phyloP scores from a whole-genome alignment of 768 basidiomycete species.

The Tylopilus plumbeoviolaceoides region DNA sequence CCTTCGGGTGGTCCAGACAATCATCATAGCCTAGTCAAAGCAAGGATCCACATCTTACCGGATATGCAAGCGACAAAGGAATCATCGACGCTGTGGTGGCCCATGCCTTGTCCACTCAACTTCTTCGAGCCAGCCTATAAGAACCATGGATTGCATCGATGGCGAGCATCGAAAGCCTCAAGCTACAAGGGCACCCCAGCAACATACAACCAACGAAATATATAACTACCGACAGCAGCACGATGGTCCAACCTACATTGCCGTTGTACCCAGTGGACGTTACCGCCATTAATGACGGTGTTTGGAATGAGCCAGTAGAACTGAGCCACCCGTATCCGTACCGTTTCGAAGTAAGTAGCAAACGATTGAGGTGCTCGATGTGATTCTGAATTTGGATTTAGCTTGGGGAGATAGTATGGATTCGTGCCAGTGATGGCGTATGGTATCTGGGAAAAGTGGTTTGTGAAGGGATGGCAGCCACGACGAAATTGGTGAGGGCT shows the following conservation, averaged over 20 bases:
- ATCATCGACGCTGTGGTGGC: constrained; percentile 8
- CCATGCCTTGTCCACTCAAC: constrained; percentile 11
- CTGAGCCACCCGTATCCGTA: constrained; percentile 35
- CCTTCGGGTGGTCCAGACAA: background rate
- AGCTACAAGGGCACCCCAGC: background rate
- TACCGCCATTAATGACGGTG: constrained; percentile 24
- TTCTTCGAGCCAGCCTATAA: constrained; percentile 13
- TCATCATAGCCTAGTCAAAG: constrained; percentile 6
- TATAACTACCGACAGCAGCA: too few relatives aligned
- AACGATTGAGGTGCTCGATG: background rate
- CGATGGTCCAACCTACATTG: background rate
- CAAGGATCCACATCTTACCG: constrained; percentile 3
- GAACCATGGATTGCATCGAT: background rate
- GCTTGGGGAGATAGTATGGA: constrained; percentile 50
- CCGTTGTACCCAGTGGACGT: constrained; percentile 24
- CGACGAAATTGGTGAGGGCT: constrained; percentile 15
- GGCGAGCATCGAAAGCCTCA: background rate
- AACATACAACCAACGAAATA: too few relatives aligned
- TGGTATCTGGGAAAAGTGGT: constrained; percentile 50
- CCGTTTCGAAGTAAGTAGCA: constrained; percentile 39
- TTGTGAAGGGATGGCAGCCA: constrained; percentile 40
- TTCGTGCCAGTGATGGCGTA: constrained; percentile 44
- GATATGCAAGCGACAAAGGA: background rate
- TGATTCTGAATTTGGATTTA: constrained; percentile 16
- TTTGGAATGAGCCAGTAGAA: constrained; percentile 36